phyloP scores from a whole-genome alignment of 305 asterid genomes.

The Rubia balearica region DNA sequence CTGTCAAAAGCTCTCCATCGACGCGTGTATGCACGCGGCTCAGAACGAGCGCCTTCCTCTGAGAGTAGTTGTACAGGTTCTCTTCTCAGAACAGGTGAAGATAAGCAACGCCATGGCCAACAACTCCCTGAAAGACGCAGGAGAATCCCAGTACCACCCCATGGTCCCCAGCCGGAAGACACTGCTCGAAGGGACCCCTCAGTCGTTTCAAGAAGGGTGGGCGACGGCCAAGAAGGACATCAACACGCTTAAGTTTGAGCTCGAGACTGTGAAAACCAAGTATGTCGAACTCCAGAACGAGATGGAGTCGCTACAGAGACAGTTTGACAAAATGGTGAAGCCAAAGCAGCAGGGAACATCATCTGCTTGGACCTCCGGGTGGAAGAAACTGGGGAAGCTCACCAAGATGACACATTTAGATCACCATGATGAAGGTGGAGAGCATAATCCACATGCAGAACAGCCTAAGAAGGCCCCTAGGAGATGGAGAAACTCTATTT shows the following conservation, averaged over 20 bases:
- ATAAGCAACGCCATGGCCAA: constrained; percentile 78
- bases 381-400: constrained; percentile 77
- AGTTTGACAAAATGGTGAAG: constrained; percentile 56
- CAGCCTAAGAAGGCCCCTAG: constrained; percentile 48
- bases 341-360: constrained; percentile 37
- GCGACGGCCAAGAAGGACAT: constrained; percentile 82
- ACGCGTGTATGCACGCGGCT: constrained; percentile 95
- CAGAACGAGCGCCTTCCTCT: constrained; percentile 89
- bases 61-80: constrained; percentile 76
- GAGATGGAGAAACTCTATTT: constrained; percentile 93
- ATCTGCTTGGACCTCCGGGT: constrained; percentile 50
- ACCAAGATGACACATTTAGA: constrained; percentile 39
- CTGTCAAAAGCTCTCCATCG: constrained; percentile 86
- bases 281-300: constrained; percentile 68
- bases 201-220: constrained; percentile 92
- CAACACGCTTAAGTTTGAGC: constrained; percentile 74
- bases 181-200: constrained; percentile 79
- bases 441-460: constrained; percentile 33
- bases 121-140: constrained; percentile 47
- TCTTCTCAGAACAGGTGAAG: constrained; percentile 85
- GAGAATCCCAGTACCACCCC: constrained; percentile 67
- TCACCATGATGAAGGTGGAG: constrained; percentile 28
- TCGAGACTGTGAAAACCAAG: constrained; percentile 61
- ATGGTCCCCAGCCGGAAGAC: constrained; percentile 53
- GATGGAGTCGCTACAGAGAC: constrained; percentile 65